Conservation (phyloP, 2,329 filamentous ascomycete species). For the Aspergillus brasiliensis region DNA sequence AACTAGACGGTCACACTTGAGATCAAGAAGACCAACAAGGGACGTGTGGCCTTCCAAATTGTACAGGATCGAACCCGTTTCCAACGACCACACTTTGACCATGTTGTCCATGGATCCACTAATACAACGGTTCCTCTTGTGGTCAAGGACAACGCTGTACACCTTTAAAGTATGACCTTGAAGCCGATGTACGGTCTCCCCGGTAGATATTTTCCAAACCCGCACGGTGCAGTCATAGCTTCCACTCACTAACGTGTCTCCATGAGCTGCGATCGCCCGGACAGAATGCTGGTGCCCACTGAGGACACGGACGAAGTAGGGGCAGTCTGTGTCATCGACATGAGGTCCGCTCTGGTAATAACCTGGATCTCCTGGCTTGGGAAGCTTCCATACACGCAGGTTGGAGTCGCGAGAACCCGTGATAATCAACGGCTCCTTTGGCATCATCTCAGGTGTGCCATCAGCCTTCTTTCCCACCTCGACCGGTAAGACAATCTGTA, state of each 20-base stretch:
- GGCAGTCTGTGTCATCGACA: conserved; percentile 75
- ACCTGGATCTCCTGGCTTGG: conserved; percentile 72
- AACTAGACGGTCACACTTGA: conserved; percentile 86
- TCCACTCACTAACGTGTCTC: conserved; percentile 93
- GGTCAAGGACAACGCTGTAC: conserved; percentile 93
- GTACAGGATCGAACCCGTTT: conserved; percentile 80
- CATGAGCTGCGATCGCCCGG: conserved; percentile 90
- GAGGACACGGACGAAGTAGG: conserved; percentile 88
- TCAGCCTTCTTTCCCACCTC: conserved; percentile 71
- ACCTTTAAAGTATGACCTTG: conserved; percentile 90
- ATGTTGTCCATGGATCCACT: conserved; percentile 98
- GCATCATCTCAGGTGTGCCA: conserved; percentile 81
- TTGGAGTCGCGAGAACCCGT: conserved; percentile 95
- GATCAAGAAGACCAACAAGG: conserved; percentile 86
- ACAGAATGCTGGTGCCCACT: conserved; percentile 90
- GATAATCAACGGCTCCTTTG: conserved; percentile 92
- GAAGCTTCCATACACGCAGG: conserved; percentile 90
- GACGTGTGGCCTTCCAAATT: conserved; percentile 92
- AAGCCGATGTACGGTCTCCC: conserved; percentile 80
- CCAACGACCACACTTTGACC: conserved; percentile 96
- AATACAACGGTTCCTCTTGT: conserved; percentile 89
- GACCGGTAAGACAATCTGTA: conserved; percentile 89
- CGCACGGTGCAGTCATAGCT: conserved; percentile 95
- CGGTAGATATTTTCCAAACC: conserved; percentile 97
- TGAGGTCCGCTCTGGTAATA: conserved; percentile 80